Base-by-base conservation (phyloP, 1,284 basidiomycete genomes). In the Ustilago curta region DNA sequence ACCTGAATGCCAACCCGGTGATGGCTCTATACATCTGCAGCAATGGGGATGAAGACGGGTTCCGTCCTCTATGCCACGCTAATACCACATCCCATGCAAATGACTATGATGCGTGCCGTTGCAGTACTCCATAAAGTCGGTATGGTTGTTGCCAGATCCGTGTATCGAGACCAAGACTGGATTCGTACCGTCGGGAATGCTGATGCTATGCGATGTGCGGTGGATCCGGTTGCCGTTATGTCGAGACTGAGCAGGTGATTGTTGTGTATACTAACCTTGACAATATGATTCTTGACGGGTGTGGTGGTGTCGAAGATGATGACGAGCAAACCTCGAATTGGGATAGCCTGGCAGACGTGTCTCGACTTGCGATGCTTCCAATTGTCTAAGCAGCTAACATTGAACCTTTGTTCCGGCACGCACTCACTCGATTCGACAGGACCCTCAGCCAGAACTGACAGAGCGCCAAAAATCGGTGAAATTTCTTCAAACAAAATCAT, bases 281-380 rank as follows among this genome's bases (percentile, higher is more conserved):
- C 50, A 59, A 64, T 69, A 67, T 70, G 65, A 44, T 70, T 70
- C 71, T 74, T 74, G 71, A 74, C 71, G 71, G 71, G 58, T 70
- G 66, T 74, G 65, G 62, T 74, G 61, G 71, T 74, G 64, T 74
- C 67, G 62, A 74, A 47, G 67, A 59, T 70, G 71, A 74, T 65
- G 64, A 74, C 53, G 57, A 62, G 59, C 52, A 48, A 35, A 67
- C 39, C 59, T 74, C 45, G 48, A 74, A 64, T 57, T 21, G 55
- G 51, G 53, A 59, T 57, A 53, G 32, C 35, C 53, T 55, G 59
- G 47, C 56, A 23, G n/a, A 18, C 4, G 8, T 32, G 18, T 18
- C 31, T 55, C 44, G 18, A 44, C 11, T 14, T 7, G 11, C 3
- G 25, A 32, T 12, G 32, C 44, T 47, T 58, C 37, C 47, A 48